These are phyloP conservation scores for Dendrobium chrysotoxum DNA, from an alignment of 106 monocot species.

Conservation along the genomic window DNA sequence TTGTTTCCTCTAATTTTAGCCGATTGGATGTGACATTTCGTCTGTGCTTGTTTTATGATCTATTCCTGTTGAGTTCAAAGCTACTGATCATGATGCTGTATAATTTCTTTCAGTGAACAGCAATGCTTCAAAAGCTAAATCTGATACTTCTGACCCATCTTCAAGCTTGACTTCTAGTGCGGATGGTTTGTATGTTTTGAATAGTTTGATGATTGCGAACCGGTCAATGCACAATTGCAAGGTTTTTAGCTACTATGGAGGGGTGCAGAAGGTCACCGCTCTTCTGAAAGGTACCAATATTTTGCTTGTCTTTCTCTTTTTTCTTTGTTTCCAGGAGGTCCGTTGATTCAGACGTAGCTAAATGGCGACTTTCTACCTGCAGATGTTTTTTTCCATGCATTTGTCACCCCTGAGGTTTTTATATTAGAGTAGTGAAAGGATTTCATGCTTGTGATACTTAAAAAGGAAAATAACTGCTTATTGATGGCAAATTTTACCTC, in stretches of 20 bases:
- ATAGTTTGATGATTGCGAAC: constrained; percentile 57
- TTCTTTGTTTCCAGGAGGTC: not conserved
- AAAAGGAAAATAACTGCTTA: not conserved
- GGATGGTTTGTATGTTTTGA: constrained; percentile 57
- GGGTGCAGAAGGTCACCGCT: constrained; percentile 89
- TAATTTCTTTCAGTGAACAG: constrained; percentile 34
- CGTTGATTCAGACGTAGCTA: not conserved
- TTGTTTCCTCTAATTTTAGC: not conserved
- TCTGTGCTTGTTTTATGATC: not conserved
- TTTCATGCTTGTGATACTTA: not conserved
- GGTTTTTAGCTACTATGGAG: constrained; percentile 96
- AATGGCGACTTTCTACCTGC: not conserved
- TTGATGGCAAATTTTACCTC: not conserved
- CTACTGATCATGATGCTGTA: not conserved
- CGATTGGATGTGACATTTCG: not conserved
- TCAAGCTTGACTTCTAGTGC: constrained; percentile 36
- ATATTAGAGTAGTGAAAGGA: not conserved
- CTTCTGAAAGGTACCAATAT: constrained; percentile 75
- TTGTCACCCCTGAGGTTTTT: not conserved
- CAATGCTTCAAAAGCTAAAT: constrained; percentile 21
- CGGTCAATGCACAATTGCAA: constrained; percentile 88
- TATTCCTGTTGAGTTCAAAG: not conserved
- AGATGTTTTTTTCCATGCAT: not conserved
- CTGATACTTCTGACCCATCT: constrained; percentile 37
- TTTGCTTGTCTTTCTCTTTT: not conserved